Conservation (phyloP, 2,329 filamentous ascomycete genomes). For the Byssochlamys sp. region DNA sequence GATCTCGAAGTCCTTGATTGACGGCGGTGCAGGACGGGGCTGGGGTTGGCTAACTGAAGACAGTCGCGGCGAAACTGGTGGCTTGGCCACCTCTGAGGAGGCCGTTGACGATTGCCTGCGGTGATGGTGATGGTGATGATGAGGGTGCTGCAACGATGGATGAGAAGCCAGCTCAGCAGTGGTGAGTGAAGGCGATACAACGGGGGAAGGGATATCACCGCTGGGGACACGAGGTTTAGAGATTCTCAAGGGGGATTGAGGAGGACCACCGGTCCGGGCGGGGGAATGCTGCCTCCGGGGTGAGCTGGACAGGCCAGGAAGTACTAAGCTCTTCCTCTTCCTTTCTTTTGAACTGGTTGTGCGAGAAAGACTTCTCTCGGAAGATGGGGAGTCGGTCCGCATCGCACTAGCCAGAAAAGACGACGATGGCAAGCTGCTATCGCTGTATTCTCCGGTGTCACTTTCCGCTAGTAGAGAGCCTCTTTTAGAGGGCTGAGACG, state of each 20-base stretch:
- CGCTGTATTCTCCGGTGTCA: constrained; percentile 70
- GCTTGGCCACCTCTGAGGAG: constrained; percentile 58
- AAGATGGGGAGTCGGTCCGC: constrained; percentile 80
- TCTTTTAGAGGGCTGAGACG: constrained; percentile 55
- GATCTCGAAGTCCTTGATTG: constrained; percentile 98
- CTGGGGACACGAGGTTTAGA: constrained; percentile 65
- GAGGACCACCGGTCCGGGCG: constrained; percentile 62
- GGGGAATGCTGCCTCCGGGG: constrained; percentile 83
- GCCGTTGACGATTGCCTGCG: constrained; percentile 85
- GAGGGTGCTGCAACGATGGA: constrained; percentile 57
- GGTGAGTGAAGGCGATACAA: constrained; percentile 78
- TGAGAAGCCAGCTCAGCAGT: constrained; percentile 55
- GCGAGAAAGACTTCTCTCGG: constrained; percentile 69
- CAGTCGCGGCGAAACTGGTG: constrained; percentile 73
- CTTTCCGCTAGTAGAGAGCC: constrained; percentile 73
- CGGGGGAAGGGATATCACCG: constrained; percentile 59
- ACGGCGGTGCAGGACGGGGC: constrained; percentile 79
- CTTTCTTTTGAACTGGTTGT: constrained; percentile 71
- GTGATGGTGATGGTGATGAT: constrained; percentile 53
- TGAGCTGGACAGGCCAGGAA: constrained; percentile 64
- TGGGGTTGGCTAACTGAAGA: constrained; percentile 70
- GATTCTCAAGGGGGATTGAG: constrained; percentile 78
- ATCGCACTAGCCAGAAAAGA: constrained; percentile 62
- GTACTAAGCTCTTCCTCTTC: constrained; percentile 75
- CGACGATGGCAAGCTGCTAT: constrained; percentile 79